Conservation (phyloP, 257 asterid species). For the Linderniella brevidens region DNA sequence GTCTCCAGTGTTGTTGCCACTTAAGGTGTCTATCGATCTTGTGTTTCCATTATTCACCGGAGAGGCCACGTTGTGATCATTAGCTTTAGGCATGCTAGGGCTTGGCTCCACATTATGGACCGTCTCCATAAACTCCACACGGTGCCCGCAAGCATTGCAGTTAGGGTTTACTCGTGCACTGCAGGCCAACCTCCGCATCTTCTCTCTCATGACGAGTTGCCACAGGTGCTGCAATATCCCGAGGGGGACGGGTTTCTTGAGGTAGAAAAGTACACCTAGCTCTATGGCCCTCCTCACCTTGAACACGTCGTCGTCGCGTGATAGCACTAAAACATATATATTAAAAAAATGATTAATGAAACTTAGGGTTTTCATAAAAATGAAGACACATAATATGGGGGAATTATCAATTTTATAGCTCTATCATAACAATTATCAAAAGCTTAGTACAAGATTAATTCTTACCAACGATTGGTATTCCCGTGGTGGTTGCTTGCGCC, state of each 20-base stretch:
- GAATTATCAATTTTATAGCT: too few relatives aligned
- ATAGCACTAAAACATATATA: conserved; percentile 14
- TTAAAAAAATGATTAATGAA: not conserved
- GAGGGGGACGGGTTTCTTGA: conserved; percentile 14
- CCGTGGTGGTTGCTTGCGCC: not conserved
- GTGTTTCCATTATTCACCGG: too few relatives aligned
- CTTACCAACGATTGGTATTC: not conserved
- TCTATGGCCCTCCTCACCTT: conserved; percentile 19
- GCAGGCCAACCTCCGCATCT: not conserved
- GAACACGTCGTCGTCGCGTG: conserved; percentile 12
- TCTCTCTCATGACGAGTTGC: conserved; percentile 30
- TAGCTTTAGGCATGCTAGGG: not conserved
- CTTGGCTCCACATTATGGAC: conserved; percentile 4
- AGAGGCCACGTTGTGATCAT: too few relatives aligned
- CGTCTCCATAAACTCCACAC: too few relatives aligned
- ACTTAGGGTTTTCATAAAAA: not conserved
- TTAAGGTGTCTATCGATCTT: too few relatives aligned
- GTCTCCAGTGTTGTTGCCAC: too few relatives aligned
- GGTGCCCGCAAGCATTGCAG: too few relatives aligned
- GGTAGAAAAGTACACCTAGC: conserved; percentile 19
- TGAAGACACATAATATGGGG: not conserved
- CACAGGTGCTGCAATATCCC: conserved; percentile 21
- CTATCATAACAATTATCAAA: not conserved
- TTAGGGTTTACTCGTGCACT: conserved; percentile 9
- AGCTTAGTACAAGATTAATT: not conserved